Evolutionary conservation across 169 alveolate genomes (phyloP).

Genomic region (Plasmodium malariae): DNA sequence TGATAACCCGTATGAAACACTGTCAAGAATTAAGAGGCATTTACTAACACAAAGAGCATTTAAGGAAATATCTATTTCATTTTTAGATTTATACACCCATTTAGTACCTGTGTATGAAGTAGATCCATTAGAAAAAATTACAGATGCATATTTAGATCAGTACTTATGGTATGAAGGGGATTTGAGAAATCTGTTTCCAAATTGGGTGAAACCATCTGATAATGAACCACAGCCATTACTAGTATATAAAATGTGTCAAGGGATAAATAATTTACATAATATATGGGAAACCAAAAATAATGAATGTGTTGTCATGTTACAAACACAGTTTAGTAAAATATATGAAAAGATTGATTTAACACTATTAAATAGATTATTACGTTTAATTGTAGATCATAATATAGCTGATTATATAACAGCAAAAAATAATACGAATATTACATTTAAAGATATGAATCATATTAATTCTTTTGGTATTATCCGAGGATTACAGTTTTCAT

Average conservation of each 20-base stretch:
- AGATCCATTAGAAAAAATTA: conserved; percentile 99
- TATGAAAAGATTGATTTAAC: conserved; percentile 99
- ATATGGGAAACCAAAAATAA: conserved; percentile 98
- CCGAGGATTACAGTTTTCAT: conserved; percentile 98
- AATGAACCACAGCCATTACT: conserved; percentile 99
- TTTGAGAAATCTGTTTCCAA: conserved; percentile 98
- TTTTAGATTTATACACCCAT: conserved; percentile 98
- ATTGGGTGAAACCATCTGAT: conserved; percentile 99
- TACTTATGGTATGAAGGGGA: conserved; percentile 99
- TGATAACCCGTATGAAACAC: conserved; percentile 99
- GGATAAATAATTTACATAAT: conserved; percentile 98
- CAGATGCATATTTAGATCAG: conserved; percentile 99
- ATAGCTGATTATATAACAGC: conserved; percentile 99
- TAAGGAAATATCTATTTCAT: conserved; percentile 98
- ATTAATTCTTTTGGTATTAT: conserved; percentile 98
- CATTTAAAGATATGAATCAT: conserved; percentile 99
- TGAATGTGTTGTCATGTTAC: conserved; percentile 95
- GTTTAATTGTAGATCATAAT: conserved; percentile 99
- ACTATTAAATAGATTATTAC: conserved; percentile 96
- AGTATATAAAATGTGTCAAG: conserved; percentile 99
- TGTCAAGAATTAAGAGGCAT: conserved; percentile 99
- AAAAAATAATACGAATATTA: conserved; percentile 97
- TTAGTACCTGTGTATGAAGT: conserved; percentile 99
- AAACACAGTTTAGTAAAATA: conserved; percentile 91
- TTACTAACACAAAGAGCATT: conserved; percentile 98